Evolutionary conservation across 148 eudicot genomes (phyloP).

Genomic region (Cornus kousa): DNA sequence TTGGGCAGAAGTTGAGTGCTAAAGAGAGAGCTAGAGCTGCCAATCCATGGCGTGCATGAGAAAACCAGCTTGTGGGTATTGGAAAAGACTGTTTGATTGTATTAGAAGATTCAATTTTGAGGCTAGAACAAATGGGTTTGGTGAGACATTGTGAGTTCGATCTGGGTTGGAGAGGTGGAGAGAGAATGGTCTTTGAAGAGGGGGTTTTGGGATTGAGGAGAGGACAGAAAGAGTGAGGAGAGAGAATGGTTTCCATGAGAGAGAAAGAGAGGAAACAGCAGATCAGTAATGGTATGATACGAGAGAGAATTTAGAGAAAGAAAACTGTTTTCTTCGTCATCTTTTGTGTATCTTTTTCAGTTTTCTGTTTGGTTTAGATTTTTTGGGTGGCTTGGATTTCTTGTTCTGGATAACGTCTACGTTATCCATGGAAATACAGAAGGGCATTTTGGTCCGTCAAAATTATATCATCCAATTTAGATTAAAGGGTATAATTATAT

Average conservation of each 20-base stretch:
- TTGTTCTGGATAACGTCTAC: conserved; percentile 35
- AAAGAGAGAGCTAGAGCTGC: conserved; percentile 83
- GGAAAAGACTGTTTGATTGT: conserved; percentile 29
- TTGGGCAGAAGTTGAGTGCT: conserved; percentile 68
- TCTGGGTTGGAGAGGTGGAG: conserved; percentile 32
- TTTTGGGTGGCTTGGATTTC: conserved; percentile 59
- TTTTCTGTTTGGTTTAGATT: conserved; percentile 6
- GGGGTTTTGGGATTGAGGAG: conserved; percentile 44
- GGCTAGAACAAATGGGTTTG: conserved; percentile 52
- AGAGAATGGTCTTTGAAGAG: conserved; percentile 16
- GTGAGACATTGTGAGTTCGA: conserved; percentile 23
- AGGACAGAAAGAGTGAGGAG: conserved; percentile 58
- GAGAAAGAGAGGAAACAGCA: conserved; percentile 9
- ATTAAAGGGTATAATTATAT: too few relatives aligned
- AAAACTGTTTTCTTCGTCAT: not conserved
- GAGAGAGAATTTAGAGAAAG: conserved; percentile 21
- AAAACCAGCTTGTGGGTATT: conserved; percentile 50
- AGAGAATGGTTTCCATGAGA: conserved; percentile 86
- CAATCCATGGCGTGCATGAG: conserved; percentile 66
- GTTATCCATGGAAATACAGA: conserved; percentile 1
- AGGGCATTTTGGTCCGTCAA: conserved; percentile 7
- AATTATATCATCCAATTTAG: not conserved
- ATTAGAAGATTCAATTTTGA: conserved; percentile 40
- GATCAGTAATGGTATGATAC: conserved; percentile 16
- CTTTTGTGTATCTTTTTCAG: not conserved